Evolutionary conservation across 2,329 filamentous ascomycete species (phyloP), one percentile per base, ranked within the genome.

Genomic region (Calonectria pseudoturangicola): DNA sequence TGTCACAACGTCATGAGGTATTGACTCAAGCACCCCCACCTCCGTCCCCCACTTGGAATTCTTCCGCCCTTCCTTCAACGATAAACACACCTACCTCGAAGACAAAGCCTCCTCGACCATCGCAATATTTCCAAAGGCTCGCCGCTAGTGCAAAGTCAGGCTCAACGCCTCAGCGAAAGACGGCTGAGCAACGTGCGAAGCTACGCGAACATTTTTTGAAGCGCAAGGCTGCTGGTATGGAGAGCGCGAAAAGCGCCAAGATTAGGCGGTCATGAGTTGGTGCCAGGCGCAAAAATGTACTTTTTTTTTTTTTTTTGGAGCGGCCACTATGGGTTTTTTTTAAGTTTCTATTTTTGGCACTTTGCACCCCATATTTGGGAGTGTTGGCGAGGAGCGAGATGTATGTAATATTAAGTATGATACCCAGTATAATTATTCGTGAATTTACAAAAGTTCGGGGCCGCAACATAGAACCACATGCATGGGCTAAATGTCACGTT

Each of bases 201-300:
- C 70, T 83, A 33, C 72, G 76, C 21, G 79, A 80, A 39, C 77
- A 81, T 67, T 80, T 83, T 68, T 73, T 79, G 39, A 80, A 75
- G 56, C 77, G 73, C 25, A 75, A 67, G 25, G 68, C 74, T 1
- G 66, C 70, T n/a, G 73, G 67, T 8, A 72, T 68, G 33, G 62
- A 63, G 47, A 63, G 62, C 50, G 28, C 33, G 16, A 28, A 66
- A 30, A 76, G 76, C 41, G 75, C 76, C 65, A 75, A 73, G 45
- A 65, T 58, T 47, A 13, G 51, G 27, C 51, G 47, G 41, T 72
- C 21, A 71, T 41, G 18, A 54, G 25, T 15, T 45, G 16, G n/a
- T 25, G 18, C 25, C 27, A 21, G 41, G 45, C 33, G 18, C 64
- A 41, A 45, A 43, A 21, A 18, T 27, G 9, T 25, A 18, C 28